phyloP scores from a whole-genome alignment of 495 filamentous ascomycete species.

The Trichoderma gamsii region DNA sequence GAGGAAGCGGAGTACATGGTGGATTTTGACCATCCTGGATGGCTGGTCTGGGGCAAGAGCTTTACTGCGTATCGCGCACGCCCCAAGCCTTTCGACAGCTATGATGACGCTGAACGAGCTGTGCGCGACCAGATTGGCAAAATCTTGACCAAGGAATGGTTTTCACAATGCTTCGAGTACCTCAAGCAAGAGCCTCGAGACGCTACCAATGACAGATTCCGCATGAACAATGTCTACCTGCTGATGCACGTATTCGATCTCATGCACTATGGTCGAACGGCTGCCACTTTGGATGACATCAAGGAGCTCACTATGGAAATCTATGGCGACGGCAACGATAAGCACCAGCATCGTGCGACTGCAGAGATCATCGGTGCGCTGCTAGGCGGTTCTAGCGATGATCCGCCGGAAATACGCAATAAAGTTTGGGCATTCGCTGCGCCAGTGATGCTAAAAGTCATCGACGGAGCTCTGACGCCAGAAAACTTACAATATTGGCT shows the following conservation, averaged over 20 bases:
- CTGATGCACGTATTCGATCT: slow-evolving; percentile 85
- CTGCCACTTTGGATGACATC: slow-evolving; percentile 79
- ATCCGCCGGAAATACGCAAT: slow-evolving; percentile 59
- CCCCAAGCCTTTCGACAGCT: slow-evolving; percentile 62
- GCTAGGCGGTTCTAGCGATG: slow-evolving; percentile 66
- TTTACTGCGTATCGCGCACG: slow-evolving; percentile 73
- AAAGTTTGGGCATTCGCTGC: slow-evolving; percentile 83
- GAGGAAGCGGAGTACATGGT: slow-evolving; percentile 77
- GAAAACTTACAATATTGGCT: slow-evolving; percentile 94
- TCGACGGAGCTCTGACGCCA: slow-evolving; percentile 83
- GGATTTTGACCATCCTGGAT: slow-evolving; percentile 87
- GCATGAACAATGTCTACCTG: slow-evolving; percentile 76
- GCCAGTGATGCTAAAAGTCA: slow-evolving; percentile 78
- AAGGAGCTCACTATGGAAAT: slow-evolving; percentile 66
- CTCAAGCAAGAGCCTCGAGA: slow-evolving; percentile 97
- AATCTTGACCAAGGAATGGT: slow-evolving; percentile 76
- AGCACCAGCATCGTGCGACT: slow-evolving; percentile 95
- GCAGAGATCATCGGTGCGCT: slow-evolving; percentile 88
- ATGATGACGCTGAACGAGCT: slow-evolving; percentile 73
- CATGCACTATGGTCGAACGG: slow-evolving; percentile 66
- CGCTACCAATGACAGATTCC: slow-evolving; percentile 72
- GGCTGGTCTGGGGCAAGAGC: slow-evolving; percentile 89
- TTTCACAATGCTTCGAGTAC: slow-evolving; percentile 79
- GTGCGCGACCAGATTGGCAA: slow-evolving; percentile 76
- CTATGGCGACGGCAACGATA: slow-evolving; percentile 90